Percentiles rank a stretch among this genome's conserved stretches.
phyloP scores from a whole-genome alignment of 108 stramenopile genomes.

The Discostella pseudostelligera region DNA sequence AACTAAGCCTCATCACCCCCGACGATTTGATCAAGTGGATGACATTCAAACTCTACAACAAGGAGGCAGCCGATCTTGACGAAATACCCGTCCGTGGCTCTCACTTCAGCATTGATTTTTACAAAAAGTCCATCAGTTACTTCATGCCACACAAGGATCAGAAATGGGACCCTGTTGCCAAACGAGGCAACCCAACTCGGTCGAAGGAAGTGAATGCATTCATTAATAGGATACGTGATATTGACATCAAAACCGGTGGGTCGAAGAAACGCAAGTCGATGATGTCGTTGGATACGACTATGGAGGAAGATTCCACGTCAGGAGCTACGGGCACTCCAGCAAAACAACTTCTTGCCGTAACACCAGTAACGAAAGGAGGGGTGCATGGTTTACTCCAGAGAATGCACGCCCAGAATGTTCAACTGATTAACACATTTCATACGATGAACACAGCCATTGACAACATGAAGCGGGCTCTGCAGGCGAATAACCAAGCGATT shows the following conservation, averaged over 20 bases:
- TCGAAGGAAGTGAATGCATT: conserved; percentile 1
- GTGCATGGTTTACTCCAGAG: neutral
- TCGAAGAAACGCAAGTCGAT: neutral
- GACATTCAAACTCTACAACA: neutral
- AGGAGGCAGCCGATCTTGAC: neutral
- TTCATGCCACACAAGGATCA: neutral
- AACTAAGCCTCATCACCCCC: neutral
- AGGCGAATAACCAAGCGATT: no score
- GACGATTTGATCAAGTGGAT: neutral
- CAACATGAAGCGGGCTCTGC: no score
- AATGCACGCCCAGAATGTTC: neutral
- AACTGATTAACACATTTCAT: neutral
- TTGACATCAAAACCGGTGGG: neutral
- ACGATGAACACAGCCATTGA: neutral
- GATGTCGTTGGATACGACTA: neutral
- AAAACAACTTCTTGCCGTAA: neutral
- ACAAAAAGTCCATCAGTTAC: conserved; percentile 8
- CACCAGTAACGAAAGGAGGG: neutral
- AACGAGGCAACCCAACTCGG: conserved; percentile 5
- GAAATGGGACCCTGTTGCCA: neutral
- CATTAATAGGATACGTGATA: neutral
- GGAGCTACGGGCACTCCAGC: neutral
- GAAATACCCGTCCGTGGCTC: neutral
- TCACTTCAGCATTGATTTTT: neutral
- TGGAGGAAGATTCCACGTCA: no score